Percentiles rank a stretch among this genome's conserved stretches.
These are phyloP conservation scores for Oryza punctata DNA, from an alignment of 176 grass and related monocot species.

Conservation along the genomic window DNA sequence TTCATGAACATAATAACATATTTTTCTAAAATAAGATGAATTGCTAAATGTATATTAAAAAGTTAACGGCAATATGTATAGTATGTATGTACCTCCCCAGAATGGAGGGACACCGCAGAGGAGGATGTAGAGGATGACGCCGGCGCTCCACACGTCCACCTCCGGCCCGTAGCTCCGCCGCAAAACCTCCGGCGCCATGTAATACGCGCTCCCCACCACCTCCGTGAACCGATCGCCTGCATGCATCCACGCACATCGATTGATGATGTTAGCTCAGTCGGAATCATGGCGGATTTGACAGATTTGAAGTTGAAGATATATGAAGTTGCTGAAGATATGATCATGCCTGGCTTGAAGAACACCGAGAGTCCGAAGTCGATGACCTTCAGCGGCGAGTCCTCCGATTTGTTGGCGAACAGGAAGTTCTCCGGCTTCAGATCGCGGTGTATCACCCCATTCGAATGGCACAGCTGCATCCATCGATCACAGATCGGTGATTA, in stretches of 20 bases:
- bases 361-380: conserved; percentile 98
- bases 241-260: background rate
- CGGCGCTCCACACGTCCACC: conserved; percentile 89
- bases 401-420: conserved; percentile 62
- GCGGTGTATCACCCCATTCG: conserved; percentile 71
- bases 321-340: background rate
- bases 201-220: conserved; percentile 86
- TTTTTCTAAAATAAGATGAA: too few species aligned
- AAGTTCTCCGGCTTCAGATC: conserved; percentile 97
- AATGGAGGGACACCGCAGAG: conserved; percentile 83
- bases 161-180: conserved; percentile 69
- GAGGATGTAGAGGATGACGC: conserved; percentile 92
- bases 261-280: too few species aligned
- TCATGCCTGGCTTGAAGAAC: conserved; percentile 65
- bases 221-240: conserved; percentile 77
- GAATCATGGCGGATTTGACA: background rate
- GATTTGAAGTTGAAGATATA: background rate
- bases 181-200: conserved; percentile 87
- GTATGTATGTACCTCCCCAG: conserved; percentile 64
- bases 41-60: too few species aligned
- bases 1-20: too few species aligned
- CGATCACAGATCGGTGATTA: background rate
- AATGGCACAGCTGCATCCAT: conserved; percentile 60
- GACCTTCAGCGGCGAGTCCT: conserved; percentile 75
- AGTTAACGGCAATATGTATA: too few species aligned